Conservation (phyloP, 2,329 filamentous ascomycete genomes). For the Aplosporella prunicola region DNA sequence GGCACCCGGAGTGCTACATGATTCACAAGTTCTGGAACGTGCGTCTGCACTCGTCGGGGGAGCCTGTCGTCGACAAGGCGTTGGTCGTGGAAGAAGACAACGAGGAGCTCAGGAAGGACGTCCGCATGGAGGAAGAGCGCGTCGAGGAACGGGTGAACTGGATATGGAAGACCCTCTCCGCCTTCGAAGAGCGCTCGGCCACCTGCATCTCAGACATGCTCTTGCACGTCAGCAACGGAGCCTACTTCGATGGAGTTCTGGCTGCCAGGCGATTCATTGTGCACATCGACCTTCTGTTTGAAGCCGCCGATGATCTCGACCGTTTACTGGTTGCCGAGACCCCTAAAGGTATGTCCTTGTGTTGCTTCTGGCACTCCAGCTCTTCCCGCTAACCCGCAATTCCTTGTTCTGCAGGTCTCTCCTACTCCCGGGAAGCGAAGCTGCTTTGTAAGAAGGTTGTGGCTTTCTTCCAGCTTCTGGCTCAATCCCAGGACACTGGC, state of each 20-base stretch:
- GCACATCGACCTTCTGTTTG: constrained; percentile 89
- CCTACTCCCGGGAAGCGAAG: constrained; percentile 93
- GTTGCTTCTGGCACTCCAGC: constrained; percentile 13
- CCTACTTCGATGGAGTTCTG: constrained; percentile 88
- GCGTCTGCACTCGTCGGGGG: constrained; percentile 49
- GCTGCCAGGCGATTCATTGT: constrained; percentile 94
- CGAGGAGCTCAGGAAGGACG: constrained; percentile 60
- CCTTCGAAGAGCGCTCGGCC: constrained; percentile 94
- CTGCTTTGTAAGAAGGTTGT: constrained; percentile 99
- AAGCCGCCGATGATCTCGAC: constrained; percentile 78
- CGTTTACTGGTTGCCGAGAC: constrained; percentile 56
- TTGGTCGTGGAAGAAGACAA: constrained; percentile 46
- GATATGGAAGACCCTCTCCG: constrained; percentile 96
- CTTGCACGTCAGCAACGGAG: constrained; percentile 93
- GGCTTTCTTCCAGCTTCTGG: constrained; percentile 89
- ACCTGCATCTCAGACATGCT: constrained; percentile 99
- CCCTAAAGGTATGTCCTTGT: constrained; percentile 57
- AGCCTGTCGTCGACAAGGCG: constrained; percentile 28
- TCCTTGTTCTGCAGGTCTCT: constrained; percentile 52
- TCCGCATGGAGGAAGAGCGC: constrained; percentile 77
- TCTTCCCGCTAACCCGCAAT: no score
- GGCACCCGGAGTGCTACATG: constrained; percentile 99
- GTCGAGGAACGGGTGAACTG: constrained; percentile 98
- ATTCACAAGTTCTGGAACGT: constrained; percentile 99
- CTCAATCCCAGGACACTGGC: constrained; percentile 88